Evolutionary conservation across 2,329 filamentous ascomycete genomes (phyloP).

Genomic region (Colletotrichum orchidophilum): DNA sequence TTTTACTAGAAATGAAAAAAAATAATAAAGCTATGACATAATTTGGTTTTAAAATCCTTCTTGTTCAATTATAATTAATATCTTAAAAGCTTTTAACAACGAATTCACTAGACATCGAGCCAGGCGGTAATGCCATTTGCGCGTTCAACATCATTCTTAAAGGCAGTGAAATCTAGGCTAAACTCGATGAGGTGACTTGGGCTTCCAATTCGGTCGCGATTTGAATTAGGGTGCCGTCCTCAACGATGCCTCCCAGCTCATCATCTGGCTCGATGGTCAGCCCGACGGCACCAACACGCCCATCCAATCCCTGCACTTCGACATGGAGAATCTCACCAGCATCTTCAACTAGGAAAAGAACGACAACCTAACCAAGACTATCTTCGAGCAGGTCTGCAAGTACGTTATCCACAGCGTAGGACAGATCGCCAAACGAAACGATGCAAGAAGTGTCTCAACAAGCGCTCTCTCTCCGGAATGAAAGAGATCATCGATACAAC

Average conservation of each 20-base stretch:
- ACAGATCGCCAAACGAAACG: constrained; percentile 8
- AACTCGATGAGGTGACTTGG: constrained; percentile 11
- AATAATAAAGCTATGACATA: no score
- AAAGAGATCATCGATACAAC: background rate
- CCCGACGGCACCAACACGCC: constrained; percentile 19
- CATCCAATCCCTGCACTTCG: constrained; percentile 19
- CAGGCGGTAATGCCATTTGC: constrained; percentile 17
- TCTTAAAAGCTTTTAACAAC: no score
- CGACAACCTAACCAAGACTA: background rate
- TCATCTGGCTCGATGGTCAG: constrained; percentile 20
- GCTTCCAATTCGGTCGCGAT: constrained; percentile 12
- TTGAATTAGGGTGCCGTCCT: constrained; percentile 18
- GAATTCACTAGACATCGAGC: constrained; percentile 17
- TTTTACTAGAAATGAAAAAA: no score
- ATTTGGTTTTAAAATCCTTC: no score
- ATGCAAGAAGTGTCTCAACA: constrained; percentile 7
- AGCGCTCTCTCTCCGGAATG: background rate
- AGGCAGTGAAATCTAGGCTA: constrained; percentile 10
- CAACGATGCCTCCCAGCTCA: constrained; percentile 5
- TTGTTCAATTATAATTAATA: no score
- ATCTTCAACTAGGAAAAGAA: constrained; percentile 12
- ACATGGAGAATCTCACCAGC: constrained; percentile 15
- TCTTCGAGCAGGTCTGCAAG: constrained; percentile 5
- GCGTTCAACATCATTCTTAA: constrained; percentile 18
- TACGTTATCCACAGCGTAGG: constrained; percentile 6